Evolutionary conservation across 1,284 basidiomycete species (phyloP).

Genomic region (Melampsora larici-populina): DNA sequence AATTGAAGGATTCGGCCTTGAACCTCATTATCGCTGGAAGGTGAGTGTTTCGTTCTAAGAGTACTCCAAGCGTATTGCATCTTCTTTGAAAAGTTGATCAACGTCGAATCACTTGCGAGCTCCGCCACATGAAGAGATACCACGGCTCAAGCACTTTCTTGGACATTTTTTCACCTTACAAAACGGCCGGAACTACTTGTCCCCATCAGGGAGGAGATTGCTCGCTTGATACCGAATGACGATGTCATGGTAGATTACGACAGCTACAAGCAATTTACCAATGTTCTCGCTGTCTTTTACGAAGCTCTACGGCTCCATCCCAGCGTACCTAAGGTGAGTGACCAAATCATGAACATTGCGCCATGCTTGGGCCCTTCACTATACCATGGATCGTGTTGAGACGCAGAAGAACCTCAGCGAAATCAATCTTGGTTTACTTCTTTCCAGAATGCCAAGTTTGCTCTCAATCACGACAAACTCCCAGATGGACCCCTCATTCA

Average conservation of each 20-base stretch:
- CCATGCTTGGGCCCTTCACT: background rate
- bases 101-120: too few relatives aligned
- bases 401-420: background rate
- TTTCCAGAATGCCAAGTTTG: slow-evolving; percentile 43
- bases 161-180: slow-evolving; percentile 45
- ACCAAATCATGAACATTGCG: background rate
- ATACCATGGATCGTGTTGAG: background rate
- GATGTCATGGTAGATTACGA: slow-evolving; percentile 41
- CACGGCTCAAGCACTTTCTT: slow-evolving; percentile 46
- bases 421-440: slow-evolving; percentile 2
- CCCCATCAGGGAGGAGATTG: slow-evolving; percentile 43
- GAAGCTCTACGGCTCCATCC: slow-evolving; percentile 46
- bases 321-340: slow-evolving; percentile 43
- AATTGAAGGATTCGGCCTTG: slow-evolving; percentile 46
- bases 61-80: background rate
- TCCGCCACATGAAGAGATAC: slow-evolving; percentile 39
- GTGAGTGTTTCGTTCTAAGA: slow-evolving; percentile 4
- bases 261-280: slow-evolving; percentile 44
- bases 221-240: slow-evolving; percentile 15
- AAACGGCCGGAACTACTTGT: slow-evolving; percentile 35
- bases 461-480: slow-evolving; percentile 42
- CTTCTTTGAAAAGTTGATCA: background rate
- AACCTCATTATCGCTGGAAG: slow-evolving; percentile 47
- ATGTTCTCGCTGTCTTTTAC: slow-evolving; percentile 44
- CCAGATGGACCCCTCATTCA: slow-evolving; percentile 35